A percentile compares a stretch with the other conserved stretches of the same genome.
These are phyloP conservation scores for Volvox africanus DNA, from an alignment of 139 green algal species.

Conservation along the genomic window DNA sequence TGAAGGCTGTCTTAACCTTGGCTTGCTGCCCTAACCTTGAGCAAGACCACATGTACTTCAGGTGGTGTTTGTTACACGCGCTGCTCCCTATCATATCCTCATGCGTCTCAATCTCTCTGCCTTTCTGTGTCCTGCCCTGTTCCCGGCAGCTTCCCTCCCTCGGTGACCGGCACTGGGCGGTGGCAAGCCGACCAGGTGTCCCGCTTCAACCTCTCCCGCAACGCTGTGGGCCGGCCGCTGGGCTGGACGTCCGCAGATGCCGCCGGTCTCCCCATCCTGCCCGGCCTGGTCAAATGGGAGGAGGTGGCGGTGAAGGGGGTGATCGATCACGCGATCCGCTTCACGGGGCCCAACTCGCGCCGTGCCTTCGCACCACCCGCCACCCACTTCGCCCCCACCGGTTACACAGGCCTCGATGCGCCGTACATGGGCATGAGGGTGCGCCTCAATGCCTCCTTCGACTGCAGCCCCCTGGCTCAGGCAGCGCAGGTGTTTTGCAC, in stretches of 20 bases:
- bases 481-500: constrained; percentile 43
- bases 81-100: too few species aligned
- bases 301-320: constrained; percentile 31
- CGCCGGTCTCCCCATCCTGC: constrained; percentile 50
- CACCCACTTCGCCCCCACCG: constrained; percentile 40
- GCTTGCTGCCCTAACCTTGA: too few species aligned
- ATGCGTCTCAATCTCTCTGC: too few species aligned
- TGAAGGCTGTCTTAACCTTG: too few species aligned
- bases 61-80: too few species aligned
- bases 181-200: constrained; percentile 37
- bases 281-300: constrained; percentile 45
- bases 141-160: not conserved
- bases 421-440: constrained; percentile 56
- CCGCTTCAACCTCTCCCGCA: constrained; percentile 29
- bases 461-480: constrained; percentile 26
- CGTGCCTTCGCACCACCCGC: constrained; percentile 42
- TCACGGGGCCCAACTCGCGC: constrained; percentile 51
- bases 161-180: not conserved
- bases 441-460: constrained; percentile 47
- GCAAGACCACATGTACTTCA: too few species aligned
- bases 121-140: too few species aligned
- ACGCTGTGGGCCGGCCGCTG: constrained; percentile 45
- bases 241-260: constrained; percentile 60
- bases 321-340: constrained; percentile 57
- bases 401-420: constrained; percentile 23